These are phyloP conservation scores for Phytophthora tubulina DNA, from an alignment of 352 stramenopile species.

Conservation along the genomic window DNA sequence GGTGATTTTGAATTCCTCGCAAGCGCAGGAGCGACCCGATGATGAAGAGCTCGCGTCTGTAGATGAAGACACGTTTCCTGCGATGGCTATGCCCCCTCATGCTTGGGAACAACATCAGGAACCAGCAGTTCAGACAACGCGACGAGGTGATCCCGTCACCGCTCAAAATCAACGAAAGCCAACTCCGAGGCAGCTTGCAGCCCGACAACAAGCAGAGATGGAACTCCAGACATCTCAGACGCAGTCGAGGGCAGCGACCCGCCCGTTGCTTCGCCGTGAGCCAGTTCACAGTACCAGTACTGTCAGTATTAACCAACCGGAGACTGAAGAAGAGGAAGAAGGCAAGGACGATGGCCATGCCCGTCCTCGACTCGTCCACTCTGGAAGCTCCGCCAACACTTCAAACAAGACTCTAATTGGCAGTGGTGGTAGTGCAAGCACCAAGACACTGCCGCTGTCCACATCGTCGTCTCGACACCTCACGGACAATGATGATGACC, in stretches of 20 bases:
- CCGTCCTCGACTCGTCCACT: constrained; percentile 41
- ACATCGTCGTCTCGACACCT: constrained; percentile 55
- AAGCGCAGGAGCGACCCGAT: constrained; percentile 38
- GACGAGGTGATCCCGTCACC: constrained; percentile 14
- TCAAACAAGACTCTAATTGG: constrained; percentile 63
- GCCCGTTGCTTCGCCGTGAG: constrained; percentile 31
- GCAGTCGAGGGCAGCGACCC: constrained; percentile 31
- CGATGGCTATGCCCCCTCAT: constrained; percentile 18
- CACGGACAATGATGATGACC: constrained; percentile 50
- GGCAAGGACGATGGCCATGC: constrained; percentile 41
- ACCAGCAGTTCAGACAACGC: constrained; percentile 9
- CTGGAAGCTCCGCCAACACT: constrained; percentile 47
- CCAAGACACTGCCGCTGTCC: constrained; percentile 62
- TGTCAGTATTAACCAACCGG: constrained; percentile 31
- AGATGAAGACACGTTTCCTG: constrained; percentile 43
- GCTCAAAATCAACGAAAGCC: constrained; percentile 26
- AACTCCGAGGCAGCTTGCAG: constrained; percentile 23
- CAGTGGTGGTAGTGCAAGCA: constrained; percentile 58
- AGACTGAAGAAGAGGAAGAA: constrained; percentile 35
- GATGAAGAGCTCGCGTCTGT: constrained; percentile 43
- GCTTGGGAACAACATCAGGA: constrained; percentile 16
- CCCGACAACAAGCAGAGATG: constrained; percentile 28
- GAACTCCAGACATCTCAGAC: constrained; percentile 24
- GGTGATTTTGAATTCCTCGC: constrained; percentile 79
- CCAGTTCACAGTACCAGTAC: constrained; percentile 44